Conservation (phyloP, 371 early-diverging fungal species). For the Coemansia sp. region DNA sequence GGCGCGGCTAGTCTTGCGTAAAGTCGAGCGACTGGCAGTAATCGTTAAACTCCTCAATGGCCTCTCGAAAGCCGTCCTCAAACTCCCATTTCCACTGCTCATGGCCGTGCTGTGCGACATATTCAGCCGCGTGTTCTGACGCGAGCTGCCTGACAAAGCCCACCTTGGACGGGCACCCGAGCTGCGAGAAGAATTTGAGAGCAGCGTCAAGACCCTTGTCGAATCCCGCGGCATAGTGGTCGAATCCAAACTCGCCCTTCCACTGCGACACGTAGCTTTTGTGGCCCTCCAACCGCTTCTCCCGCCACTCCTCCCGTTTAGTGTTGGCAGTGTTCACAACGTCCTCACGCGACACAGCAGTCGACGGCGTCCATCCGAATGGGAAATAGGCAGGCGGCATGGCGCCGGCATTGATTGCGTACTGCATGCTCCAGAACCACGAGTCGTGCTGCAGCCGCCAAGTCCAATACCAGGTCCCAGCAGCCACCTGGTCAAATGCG, state of each 20-base stretch:
- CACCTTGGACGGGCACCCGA: constrained; percentile 9
- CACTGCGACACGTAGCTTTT: constrained; percentile 5
- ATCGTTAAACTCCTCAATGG: constrained; percentile 13
- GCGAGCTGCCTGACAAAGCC: constrained; percentile 11
- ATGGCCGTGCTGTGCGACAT: constrained; percentile 6
- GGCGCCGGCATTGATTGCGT: constrained; percentile 1
- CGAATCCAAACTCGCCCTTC: constrained; percentile 10
- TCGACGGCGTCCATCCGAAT: neutral
- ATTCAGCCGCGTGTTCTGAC: neutral
- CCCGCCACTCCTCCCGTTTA: constrained; percentile 1
- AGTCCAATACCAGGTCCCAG: constrained; percentile 6
- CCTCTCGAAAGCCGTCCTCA: constrained; percentile 15
- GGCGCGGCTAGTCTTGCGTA: too few species aligned
- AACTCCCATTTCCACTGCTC: constrained; percentile 20
- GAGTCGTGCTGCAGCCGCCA: constrained; percentile 16
- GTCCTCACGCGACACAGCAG: neutral
- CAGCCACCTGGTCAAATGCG: neutral
- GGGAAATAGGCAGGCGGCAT: constrained; percentile 9
- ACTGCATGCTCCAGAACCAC: constrained; percentile 22
- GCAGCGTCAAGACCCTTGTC: constrained; percentile 12
- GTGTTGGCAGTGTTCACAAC: neutral
- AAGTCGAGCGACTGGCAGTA: neutral
- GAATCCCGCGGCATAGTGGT: constrained; percentile 10
- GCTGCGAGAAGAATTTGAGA: neutral
- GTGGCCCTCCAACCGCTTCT: constrained; percentile 7